These are phyloP conservation scores for Zasmidium citrigriseum DNA, from an alignment of 2,329 filamentous ascomycete genomes.

Conservation along the genomic window DNA sequence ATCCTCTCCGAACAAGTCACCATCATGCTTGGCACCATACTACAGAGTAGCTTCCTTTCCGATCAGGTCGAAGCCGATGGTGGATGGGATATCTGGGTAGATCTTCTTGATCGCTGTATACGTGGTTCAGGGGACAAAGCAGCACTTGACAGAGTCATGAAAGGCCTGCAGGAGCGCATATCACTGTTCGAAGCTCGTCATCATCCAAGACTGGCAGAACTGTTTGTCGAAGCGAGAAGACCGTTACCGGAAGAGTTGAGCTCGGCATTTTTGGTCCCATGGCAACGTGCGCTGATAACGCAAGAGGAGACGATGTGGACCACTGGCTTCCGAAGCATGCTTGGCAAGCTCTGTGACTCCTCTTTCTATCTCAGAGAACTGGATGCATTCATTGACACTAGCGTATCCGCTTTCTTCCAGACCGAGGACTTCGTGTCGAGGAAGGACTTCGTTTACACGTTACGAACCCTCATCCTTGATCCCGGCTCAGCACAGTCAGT, in stretches of 20 bases:
- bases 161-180: constrained; percentile 11
- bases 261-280: constrained; percentile 21
- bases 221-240: constrained; percentile 25
- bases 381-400: constrained; percentile 22
- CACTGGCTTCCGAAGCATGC: constrained; percentile 15
- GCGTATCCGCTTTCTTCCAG: constrained; percentile 24
- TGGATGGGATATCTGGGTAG: constrained; percentile 16
- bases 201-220: constrained; percentile 23
- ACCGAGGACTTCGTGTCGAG: constrained; percentile 15
- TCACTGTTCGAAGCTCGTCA: constrained; percentile 22
- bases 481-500: constrained; percentile 11
- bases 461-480: constrained; percentile 16
- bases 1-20: constrained; percentile 25
- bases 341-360: constrained; percentile 21
- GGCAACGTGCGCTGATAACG: constrained; percentile 23
- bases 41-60: constrained; percentile 13
- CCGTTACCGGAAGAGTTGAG: constrained; percentile 20
- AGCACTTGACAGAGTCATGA: constrained; percentile 17
- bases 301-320: constrained; percentile 25
- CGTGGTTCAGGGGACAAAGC: constrained; percentile 12
- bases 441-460: constrained; percentile 21
- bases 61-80: constrained; percentile 17
- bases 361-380: constrained; percentile 19
- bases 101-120: constrained; percentile 17
- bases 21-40: constrained; percentile 18